These are phyloP conservation scores for Apiospora rasikravindrae DNA, from an alignment of 2,329 filamentous ascomycete species.

Conservation along the genomic window DNA sequence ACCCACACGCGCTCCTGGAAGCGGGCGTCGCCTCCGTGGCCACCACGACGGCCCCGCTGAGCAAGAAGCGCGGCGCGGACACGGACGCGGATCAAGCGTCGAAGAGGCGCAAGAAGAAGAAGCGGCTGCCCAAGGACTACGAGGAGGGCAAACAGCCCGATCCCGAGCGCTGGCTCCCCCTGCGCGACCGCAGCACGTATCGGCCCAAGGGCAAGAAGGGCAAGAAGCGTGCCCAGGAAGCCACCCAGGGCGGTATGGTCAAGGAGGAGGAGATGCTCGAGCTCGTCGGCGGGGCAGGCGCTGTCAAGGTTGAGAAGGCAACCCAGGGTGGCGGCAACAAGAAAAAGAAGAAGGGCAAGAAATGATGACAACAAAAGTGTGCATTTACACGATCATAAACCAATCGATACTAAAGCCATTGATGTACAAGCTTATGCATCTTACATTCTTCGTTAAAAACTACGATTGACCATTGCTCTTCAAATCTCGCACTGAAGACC, in stretches of 20 bases:
- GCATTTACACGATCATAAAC: background rate
- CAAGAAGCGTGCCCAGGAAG: slow-evolving; percentile 77
- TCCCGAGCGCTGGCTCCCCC: slow-evolving; percentile 89
- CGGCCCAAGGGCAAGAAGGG: slow-evolving; percentile 91
- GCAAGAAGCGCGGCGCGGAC: slow-evolving; percentile 56
- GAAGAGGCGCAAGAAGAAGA: slow-evolving; percentile 61
- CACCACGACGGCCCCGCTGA: slow-evolving; percentile 43
- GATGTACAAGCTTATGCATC: background rate
- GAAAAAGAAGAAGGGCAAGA: slow-evolving; percentile 56
- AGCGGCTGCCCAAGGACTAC: slow-evolving; percentile 69
- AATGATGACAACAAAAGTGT: background rate
- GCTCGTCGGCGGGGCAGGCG: slow-evolving; percentile 66
- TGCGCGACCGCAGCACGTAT: slow-evolving; percentile 88
- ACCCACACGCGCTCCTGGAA: slow-evolving; percentile 67
- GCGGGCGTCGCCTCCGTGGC: slow-evolving; percentile 65
- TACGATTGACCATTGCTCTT: background rate
- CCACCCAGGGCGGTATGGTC: slow-evolving; percentile 85
- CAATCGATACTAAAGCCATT: background rate
- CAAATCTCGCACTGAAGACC: background rate
- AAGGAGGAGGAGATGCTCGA: slow-evolving; percentile 73
- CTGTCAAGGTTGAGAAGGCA: slow-evolving; percentile 68
- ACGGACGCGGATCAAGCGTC: slow-evolving; percentile 47
- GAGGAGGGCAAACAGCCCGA: slow-evolving; percentile 82
- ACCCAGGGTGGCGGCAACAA: slow-evolving; percentile 35
- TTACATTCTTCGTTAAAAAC: background rate